Percentiles rank a stretch among this genome's conserved stretches.
Evolutionary conservation across 768 basidiomycete species (phyloP).

Genomic region (Russula compacta): DNA sequence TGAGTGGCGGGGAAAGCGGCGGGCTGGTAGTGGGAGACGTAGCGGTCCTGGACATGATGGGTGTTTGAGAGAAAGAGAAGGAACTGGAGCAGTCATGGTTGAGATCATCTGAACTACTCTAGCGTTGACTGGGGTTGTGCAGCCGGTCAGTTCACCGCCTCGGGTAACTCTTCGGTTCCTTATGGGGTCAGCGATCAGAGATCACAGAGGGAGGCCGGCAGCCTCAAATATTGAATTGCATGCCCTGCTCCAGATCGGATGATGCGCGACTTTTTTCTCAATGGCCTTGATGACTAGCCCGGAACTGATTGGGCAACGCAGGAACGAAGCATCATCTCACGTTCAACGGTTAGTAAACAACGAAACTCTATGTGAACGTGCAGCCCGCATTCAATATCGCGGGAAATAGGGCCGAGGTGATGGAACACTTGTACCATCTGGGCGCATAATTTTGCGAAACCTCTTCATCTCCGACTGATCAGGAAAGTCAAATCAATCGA

Average conservation of each 20-base stretch:
- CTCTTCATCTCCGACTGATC: background rate
- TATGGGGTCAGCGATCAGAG: background rate
- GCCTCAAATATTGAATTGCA: background rate
- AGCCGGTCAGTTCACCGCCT: background rate
- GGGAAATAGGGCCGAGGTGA: background rate
- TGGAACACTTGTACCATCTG: background rate
- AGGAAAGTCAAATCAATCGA: slow-evolving; percentile 2
- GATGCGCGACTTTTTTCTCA: background rate
- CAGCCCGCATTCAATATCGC: background rate
- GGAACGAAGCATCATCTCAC: background rate
- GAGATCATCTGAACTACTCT: background rate
- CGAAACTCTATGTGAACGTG: background rate
- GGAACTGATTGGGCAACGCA: background rate
- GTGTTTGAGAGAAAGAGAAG: slow-evolving; percentile 1
- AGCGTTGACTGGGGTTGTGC: too few species aligned
- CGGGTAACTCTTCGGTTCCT: background rate
- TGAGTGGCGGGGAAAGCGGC: slow-evolving; percentile 6
- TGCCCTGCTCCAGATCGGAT: background rate
- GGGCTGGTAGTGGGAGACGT: slow-evolving; percentile 1
- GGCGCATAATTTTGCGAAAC: background rate
- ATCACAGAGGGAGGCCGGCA: background rate
- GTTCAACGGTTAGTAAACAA: background rate
- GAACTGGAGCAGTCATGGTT: background rate
- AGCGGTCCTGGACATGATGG: slow-evolving; percentile 16
- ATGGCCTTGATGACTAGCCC: background rate